These are phyloP conservation scores for Aspergillus cavernicola DNA, from an alignment of 495 filamentous ascomycete genomes.

Conservation along the genomic window DNA sequence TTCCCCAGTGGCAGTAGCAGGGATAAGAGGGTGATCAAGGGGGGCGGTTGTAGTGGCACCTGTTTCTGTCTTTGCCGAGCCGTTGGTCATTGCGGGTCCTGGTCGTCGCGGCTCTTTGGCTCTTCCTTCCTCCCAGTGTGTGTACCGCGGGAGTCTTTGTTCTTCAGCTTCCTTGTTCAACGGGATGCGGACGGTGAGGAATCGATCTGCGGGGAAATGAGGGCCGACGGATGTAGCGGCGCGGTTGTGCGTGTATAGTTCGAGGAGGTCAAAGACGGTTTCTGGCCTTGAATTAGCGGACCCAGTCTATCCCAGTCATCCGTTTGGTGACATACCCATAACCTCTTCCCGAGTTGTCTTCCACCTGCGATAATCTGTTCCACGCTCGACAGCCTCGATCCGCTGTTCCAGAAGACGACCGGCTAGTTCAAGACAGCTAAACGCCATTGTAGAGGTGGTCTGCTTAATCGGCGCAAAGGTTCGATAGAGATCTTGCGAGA, in stretches of 20 bases:
- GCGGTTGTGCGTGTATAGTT: slow-evolving; percentile 81
- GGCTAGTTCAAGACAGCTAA: slow-evolving; percentile 78
- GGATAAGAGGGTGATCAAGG: slow-evolving; percentile 25
- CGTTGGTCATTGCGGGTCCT: neutral
- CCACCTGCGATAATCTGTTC: slow-evolving; percentile 50
- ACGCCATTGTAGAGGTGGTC: slow-evolving; percentile 69
- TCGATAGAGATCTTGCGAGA: slow-evolving; percentile 84
- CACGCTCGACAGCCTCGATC: slow-evolving; percentile 42
- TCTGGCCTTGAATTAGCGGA: slow-evolving; percentile 46
- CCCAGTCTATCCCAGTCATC: neutral
- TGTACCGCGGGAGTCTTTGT: slow-evolving; percentile 52
- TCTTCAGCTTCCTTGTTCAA: slow-evolving; percentile 72
- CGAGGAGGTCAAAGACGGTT: slow-evolving; percentile 79
- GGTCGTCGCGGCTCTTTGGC: neutral
- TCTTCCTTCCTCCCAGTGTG: slow-evolving; percentile 28
- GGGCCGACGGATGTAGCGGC: slow-evolving; percentile 68
- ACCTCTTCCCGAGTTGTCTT: slow-evolving; percentile 64
- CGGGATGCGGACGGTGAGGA: slow-evolving; percentile 78
- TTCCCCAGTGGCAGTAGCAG: slow-evolving; percentile 41
- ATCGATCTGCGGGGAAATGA: slow-evolving; percentile 63
- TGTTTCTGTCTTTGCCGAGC: slow-evolving; percentile 4
- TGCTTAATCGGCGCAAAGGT: slow-evolving; percentile 92
- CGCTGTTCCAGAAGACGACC: slow-evolving; percentile 57
- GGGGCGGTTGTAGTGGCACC: neutral
- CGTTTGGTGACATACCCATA: slow-evolving; percentile 48